Base-by-base conservation (phyloP, 179 eudicot genomes). In the Actinidia arguta region DNA sequence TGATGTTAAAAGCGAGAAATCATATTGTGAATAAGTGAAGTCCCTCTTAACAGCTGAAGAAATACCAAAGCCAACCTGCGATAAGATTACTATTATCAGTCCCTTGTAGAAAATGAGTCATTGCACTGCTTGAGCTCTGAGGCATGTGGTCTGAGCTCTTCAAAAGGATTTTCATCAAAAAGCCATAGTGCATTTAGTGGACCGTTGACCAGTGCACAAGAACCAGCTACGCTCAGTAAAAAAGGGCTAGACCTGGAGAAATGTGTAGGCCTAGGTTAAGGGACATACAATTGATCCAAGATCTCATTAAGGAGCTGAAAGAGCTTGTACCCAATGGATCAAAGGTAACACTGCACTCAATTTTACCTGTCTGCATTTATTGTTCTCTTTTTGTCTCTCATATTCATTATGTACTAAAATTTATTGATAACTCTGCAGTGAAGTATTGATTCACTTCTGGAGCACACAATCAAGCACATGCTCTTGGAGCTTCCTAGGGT, bases 261-360 rank as follows among this genome's bases (percentile, higher is more conserved):
- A 96, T 84, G 82, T 83, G 89, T 48, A 92, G 94, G 75, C 96
- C 98, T 64, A 90, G 98, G 84, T 98, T 98, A 25, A 95, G 99
- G 85, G 99, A 96, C 84, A 92, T 98, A 81, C 99, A 96, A 79
- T 88, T 96, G 85, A 96, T 96, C 84, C 99, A 95, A 89, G 98
- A 96, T 86, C 98, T 98, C 31, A 88, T 96, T 78, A 96, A 95
- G 84, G 97, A 96, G 86, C 88, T 95, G 31, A 90, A 98, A 24
- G 93, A 93, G 64, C 93, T 96, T 75, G 98, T 96, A 70, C 98
- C 99, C 44, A 93, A 88, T 80, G 98, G 98, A 84, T 90, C 99
- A 73, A 95, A 93, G 94, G 99, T 95, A 83, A 83, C 80, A 58
- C 68, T 12, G 4, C 51, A 13, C 17, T 42, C n/a, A 24, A 50